These are phyloP conservation scores for Pelargonium cotyledonis DNA, from an alignment of 441 rosid species.

Conservation along the genomic window DNA sequence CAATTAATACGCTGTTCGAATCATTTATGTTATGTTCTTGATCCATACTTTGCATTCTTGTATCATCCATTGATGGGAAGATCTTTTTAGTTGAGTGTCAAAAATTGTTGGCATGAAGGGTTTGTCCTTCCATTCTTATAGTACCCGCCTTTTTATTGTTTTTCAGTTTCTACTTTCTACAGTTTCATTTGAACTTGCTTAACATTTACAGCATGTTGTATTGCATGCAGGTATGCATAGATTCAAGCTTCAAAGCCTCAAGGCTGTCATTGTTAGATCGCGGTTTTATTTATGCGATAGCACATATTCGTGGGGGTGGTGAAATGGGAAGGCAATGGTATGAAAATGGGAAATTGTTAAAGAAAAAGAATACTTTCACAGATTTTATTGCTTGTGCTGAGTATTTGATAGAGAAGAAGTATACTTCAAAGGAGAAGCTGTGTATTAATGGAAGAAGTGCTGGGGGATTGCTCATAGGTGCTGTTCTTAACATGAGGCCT, in stretches of 20 bases:
- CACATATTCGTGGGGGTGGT: slow-evolving; percentile 95
- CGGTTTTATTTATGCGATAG: slow-evolving; percentile 70
- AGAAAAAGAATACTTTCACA: slow-evolving; percentile 78
- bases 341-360: slow-evolving; percentile 78
- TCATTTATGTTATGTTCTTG: no score
- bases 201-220: slow-evolving; percentile 9
- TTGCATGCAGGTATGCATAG: slow-evolving; percentile 42
- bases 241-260: slow-evolving; percentile 59
- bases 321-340: slow-evolving; percentile 98
- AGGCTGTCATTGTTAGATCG: slow-evolving; percentile 82
- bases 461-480: slow-evolving; percentile 83
- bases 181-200: slow-evolving; percentile 9
- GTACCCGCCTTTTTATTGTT: neutral
- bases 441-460: slow-evolving; percentile 90
- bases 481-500: slow-evolving; percentile 93
- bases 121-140: slow-evolving; percentile 5
- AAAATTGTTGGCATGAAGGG: neutral
- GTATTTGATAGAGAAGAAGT: slow-evolving; percentile 53
- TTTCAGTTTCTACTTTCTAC: neutral
- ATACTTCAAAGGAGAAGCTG: slow-evolving; percentile 66
- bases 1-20: neutral
- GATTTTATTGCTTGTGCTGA: slow-evolving; percentile 84
- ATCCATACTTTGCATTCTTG: no score
- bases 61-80: no score
- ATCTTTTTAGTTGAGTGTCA: slow-evolving; percentile 8